These are phyloP conservation scores for Spirogloea muscicola DNA, from an alignment of 139 green algal genomes.

Conservation along the genomic window DNA sequence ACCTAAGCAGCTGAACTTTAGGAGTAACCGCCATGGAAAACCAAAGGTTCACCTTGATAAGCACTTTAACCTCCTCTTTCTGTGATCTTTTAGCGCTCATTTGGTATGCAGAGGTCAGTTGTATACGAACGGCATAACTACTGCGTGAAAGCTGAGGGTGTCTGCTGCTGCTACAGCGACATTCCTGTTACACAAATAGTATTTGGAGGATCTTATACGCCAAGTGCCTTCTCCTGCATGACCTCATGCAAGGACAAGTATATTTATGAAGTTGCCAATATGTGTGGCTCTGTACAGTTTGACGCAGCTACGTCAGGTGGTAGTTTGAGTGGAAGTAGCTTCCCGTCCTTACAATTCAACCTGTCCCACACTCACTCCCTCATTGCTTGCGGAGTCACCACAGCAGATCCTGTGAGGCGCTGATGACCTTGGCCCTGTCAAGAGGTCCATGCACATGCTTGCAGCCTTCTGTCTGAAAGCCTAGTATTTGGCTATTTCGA, in stretches of 20 bases:
- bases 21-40: constrained; percentile 4
- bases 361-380: constrained; percentile 5
- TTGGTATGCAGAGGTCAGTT: not conserved
- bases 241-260: not conserved
- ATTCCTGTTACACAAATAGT: no score
- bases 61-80: not conserved
- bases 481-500: not conserved
- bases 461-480: not conserved
- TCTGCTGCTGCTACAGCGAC: no score
- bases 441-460: not conserved
- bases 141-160: no score
- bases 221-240: not conserved
- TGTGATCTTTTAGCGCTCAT: not conserved
- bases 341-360: constrained; percentile 3
- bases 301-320: no score
- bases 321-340: no score
- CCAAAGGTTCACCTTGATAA: not conserved
- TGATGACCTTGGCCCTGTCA: not conserved
- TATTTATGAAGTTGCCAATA: no score
- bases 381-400: constrained; percentile 6
- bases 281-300: no score
- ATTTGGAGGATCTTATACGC: no score
- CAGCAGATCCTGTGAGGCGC: not conserved
- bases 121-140: no score
- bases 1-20: not conserved